Percentiles rank a stretch among this genome's conserved stretches.
Conservation (phyloP, 1,139 yeast species). For the Debaryomyces psychrophilus region DNA sequence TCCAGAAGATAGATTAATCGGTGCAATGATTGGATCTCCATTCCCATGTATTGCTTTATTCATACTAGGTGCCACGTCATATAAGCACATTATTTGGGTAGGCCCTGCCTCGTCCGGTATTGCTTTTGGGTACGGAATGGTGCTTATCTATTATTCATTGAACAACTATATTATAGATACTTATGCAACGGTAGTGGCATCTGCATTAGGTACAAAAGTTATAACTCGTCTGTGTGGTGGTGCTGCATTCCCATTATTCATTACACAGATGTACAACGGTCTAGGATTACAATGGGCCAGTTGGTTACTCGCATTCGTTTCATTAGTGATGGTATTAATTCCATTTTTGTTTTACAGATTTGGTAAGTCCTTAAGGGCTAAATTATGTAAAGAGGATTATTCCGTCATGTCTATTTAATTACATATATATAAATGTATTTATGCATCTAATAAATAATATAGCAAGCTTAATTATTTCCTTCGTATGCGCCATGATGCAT, state of each 20-base stretch:
- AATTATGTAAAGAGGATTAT: conserved; percentile 68
- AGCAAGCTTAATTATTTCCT: background rate
- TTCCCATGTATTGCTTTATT: conserved; percentile 87
- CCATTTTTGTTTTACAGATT: conserved; percentile 77
- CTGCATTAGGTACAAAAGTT: conserved; percentile 88
- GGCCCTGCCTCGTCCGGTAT: conserved; percentile 92
- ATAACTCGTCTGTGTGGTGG: conserved; percentile 87
- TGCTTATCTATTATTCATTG: conserved; percentile 79
- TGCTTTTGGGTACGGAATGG: conserved; percentile 93
- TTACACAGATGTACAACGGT: conserved; percentile 76
- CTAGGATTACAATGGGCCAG: conserved; percentile 84
- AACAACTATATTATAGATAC: conserved; percentile 90
- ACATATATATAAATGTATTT: conserved; percentile 2
- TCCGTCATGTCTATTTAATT: conserved; percentile 19
- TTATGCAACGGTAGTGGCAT: conserved; percentile 84
- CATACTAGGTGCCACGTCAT: conserved; percentile 87
- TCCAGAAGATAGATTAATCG: conserved; percentile 85
- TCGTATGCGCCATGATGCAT: conserved; percentile 10
- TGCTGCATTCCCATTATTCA: conserved; percentile 88
- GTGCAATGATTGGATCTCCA: conserved; percentile 90
- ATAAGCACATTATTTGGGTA: conserved; percentile 82
- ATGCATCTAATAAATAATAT: conserved; percentile 2
- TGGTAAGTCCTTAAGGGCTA: conserved; percentile 67
- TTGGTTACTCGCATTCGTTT: conserved; percentile 79
- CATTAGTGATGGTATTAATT: conserved; percentile 79